Evolutionary conservation across 2,329 filamentous ascomycete species (phyloP), one percentile per base, ranked within the genome.

Genomic region (Paecilomyces fulvus): DNA sequence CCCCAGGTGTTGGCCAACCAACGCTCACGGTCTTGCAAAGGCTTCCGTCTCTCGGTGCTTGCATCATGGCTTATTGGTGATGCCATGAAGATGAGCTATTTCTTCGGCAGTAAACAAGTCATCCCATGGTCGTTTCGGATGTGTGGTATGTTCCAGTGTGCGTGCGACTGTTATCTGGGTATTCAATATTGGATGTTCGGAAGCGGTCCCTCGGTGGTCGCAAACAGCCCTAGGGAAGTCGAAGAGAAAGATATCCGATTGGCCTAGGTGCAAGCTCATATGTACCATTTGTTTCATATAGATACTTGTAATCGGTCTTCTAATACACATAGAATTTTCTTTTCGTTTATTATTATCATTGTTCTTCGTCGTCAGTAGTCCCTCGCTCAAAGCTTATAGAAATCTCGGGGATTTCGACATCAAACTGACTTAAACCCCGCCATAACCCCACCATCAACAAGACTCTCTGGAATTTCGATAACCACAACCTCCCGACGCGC

Each of bases 21-120:
- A 61, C 72, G 66, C 51, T 73, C 74, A 9, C 73, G 70, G 31
- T 79, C 76, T 6, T 79, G 77, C 66, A 75, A 75, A 57, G 77
- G 77, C 11, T 79, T 79, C 62, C 73, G 77, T 3, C 51, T 79
- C 9, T 78, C 76, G 1, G 77, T 79, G 7, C 63, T 78, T 25
- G 70, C 69, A 3, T 73, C 77, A 6, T 79, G 77, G 77, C 66
- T 79, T 48, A 64, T 78, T 11, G 77, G 77, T 62, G 77, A 79
- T 60, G 64, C 72, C 23, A 78, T 78, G 75, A 79, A 79, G 62
- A 74, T 79, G 72, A 73, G 74, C 55, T 79, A 75, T 61, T 77
- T 79, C 66, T 79, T 79, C 63, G 70, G 69, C 57, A 76, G 70
- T 61, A 62, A 61, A 33, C 70, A 75, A 52, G 62, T 66, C 52